These are phyloP conservation scores for Aspergillus ibericus DNA, from an alignment of 2,329 filamentous ascomycete genomes.

Conservation along the genomic window DNA sequence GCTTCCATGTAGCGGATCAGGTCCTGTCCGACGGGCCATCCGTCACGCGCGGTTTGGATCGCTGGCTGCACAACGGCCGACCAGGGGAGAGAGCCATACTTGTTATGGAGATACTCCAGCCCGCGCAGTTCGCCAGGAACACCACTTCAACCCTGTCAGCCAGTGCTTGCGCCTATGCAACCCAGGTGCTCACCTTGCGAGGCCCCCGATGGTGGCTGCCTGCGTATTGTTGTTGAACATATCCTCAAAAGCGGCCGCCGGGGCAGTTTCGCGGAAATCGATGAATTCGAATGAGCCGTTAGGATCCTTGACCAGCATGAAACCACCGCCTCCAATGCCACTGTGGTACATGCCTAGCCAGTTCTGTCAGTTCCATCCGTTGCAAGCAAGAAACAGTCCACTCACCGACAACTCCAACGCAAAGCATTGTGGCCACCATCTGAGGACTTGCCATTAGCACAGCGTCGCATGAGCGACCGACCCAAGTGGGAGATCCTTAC, in stretches of 20 bases:
- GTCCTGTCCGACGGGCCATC: slow-evolving; percentile 73
- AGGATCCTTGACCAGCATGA: slow-evolving; percentile 73
- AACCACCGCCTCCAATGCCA: slow-evolving; percentile 87
- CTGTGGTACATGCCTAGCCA: slow-evolving; percentile 67
- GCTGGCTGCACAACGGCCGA: slow-evolving; percentile 71
- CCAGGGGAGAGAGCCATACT: slow-evolving; percentile 66
- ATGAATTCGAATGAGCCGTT: slow-evolving; percentile 80
- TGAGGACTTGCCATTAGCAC: slow-evolving; percentile 21
- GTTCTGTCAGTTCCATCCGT: background rate
- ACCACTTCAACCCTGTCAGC: slow-evolving; percentile 42
- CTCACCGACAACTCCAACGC: slow-evolving; percentile 68
- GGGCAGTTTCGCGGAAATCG: slow-evolving; percentile 87
- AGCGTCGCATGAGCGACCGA: background rate
- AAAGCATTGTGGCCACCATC: slow-evolving; percentile 72
- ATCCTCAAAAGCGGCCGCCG: slow-evolving; percentile 74
- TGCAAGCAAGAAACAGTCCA: background rate
- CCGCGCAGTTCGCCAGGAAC: slow-evolving; percentile 67
- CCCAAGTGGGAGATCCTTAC: slow-evolving; percentile 34
- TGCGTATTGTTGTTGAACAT: slow-evolving; percentile 76
- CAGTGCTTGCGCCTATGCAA: too few relatives aligned
- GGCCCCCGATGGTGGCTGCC: slow-evolving; percentile 68
- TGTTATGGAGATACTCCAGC: slow-evolving; percentile 71
- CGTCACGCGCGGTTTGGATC: slow-evolving; percentile 69
- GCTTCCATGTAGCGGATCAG: slow-evolving; percentile 69
- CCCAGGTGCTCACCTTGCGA: slow-evolving; percentile 55